Percentiles rank a stretch among this genome's conserved stretches.
These are phyloP conservation scores for Aspergillus sp. DNA, from an alignment of 2,329 filamentous ascomycete genomes.

Conservation along the genomic window DNA sequence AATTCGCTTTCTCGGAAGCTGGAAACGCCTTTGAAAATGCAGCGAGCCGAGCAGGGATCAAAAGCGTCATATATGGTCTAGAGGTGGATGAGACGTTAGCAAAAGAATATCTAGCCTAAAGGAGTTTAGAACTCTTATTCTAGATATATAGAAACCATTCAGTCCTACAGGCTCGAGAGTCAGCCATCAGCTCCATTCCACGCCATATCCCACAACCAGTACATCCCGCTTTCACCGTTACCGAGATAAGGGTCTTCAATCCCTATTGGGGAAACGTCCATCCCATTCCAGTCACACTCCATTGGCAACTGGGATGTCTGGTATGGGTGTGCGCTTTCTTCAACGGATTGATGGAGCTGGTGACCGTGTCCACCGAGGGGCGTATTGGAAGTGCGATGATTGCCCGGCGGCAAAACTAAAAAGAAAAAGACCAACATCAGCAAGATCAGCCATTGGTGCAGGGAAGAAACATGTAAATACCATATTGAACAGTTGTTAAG, in stretches of 20 bases:
- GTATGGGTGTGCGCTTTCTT: slow-evolving; percentile 1
- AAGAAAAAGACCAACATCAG: neutral
- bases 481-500: slow-evolving; percentile 15
- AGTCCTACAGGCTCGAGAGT: no score
- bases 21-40: slow-evolving; percentile 78
- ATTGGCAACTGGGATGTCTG: slow-evolving; percentile 3
- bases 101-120: no score
- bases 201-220: slow-evolving; percentile 23
- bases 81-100: slow-evolving; percentile 10
- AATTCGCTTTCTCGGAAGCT: slow-evolving; percentile 66
- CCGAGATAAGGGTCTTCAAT: slow-evolving; percentile 3
- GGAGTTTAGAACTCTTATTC: no score
- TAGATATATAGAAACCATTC: no score
- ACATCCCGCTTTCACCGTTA: slow-evolving; percentile 16
- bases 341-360: neutral
- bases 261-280: neutral
- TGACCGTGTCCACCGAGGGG: neutral
- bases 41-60: slow-evolving; percentile 56
- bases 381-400: slow-evolving; percentile 2
- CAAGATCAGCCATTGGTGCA: neutral
- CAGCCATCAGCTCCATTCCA: slow-evolving; percentile 11
- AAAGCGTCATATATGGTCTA: slow-evolving; percentile 31
- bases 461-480: no score
- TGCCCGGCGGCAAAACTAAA: slow-evolving; percentile 6
- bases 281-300: slow-evolving; percentile 6